Base-by-base conservation (phyloP, 2,329 filamentous ascomycete species). In the Neonectria hederae region DNA sequence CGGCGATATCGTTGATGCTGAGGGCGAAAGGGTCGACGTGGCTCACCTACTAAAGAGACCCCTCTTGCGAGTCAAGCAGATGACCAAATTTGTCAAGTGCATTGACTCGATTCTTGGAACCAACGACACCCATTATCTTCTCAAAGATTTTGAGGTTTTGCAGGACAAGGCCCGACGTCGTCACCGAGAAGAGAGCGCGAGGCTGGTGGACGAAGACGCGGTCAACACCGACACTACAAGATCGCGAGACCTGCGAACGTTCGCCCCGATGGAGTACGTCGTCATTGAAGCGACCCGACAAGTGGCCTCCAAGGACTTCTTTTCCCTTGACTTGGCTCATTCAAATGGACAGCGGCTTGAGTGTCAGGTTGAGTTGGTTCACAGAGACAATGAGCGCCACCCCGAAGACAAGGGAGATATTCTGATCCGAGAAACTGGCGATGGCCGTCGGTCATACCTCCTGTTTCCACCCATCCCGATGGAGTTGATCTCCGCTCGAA, bases 21-120 rank as follows among this genome's bases (percentile, higher is more conserved):
- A 95, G 67, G 96, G 95, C 13, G 93, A 97, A 77, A 89, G 93
- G 55, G 94, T 97, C 9, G 96, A 98, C 76, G 96, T 99, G 52
- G 94, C 94, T 8, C 97, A 96, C 78, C 84, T 99, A 49, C 83
- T 99, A 56, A 97, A 97, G 80, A 85, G 95, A 58, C 96, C 96
- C 1, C 81, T 99, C 45, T 89, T 97, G 22, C 88, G 96, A 51
- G 83, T 97, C 65, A 97, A 97, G 77, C 92, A 94, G 78, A 87
- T 99, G 65, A 84, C 90, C 46, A 97, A 94, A 77, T 90, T 93
- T 40, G 88, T 97, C 73, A 93, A 91, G 78, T 86, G 88, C 66
- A 85, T 90, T 55, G 85, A 89, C 71, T 82, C 85, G 19, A 80
- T 88, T 14, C 75, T 81, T 69, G 86, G 77, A 59, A 88, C 81